Evolutionary conservation across 441 rosid genomes (phyloP).

Genomic region (Adansonia madagascariensis): DNA sequence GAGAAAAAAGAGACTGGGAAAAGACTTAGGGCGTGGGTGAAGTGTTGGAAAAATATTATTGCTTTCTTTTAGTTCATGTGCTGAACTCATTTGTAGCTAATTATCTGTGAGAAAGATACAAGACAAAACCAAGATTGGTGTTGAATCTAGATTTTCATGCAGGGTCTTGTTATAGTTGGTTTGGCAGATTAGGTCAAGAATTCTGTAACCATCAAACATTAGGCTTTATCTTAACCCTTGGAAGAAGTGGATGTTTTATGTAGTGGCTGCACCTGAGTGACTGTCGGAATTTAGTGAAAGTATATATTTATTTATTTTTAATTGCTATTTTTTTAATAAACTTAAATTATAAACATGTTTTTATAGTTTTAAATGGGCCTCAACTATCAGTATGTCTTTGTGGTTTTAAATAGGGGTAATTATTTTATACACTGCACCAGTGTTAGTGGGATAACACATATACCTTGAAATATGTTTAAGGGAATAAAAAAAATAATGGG

Average conservation of each 20-base stretch:
- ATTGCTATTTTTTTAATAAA: not conserved
- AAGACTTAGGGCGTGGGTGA: not conserved
- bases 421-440: no score
- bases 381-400: not conserved
- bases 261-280: not conserved
- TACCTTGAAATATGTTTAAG: no score
- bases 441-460: no score
- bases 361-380: constrained; percentile 5
- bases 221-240: constrained; percentile 3
- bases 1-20: not conserved
- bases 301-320: no score
- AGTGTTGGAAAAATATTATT: not conserved
- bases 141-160: not conserved
- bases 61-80: constrained; percentile 15
- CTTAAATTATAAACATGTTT: not conserved
- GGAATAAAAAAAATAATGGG: no score
- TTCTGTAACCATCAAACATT: constrained; percentile 13
- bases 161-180: not conserved
- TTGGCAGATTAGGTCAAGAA: not conserved
- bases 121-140: not conserved
- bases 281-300: not conserved
- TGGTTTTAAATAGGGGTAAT: not conserved
- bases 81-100: constrained; percentile 2
- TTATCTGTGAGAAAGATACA: not conserved
- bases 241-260: not conserved